Base-by-base conservation (phyloP, 1,284 basidiomycete genomes). In the Calocybe gambosa region DNA sequence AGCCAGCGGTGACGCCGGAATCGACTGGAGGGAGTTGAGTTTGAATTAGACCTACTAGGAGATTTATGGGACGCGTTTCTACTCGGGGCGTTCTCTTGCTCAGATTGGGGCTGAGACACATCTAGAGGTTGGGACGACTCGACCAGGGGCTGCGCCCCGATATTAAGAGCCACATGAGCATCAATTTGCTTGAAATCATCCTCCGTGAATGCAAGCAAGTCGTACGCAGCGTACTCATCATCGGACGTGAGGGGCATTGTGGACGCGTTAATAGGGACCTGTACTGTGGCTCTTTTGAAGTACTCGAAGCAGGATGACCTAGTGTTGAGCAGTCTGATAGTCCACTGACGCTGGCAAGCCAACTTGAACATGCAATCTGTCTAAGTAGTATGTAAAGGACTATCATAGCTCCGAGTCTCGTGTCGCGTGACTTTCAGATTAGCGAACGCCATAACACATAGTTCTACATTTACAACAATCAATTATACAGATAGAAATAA, bases 121-220 rank as follows among this genome's bases (percentile, higher is more conserved):
- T 29, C 28, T 9, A 29, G 28, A 29, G 28, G 10, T 34, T 3
- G n/a, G 15, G 10, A 7, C 40, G 42, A 8, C 25, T 58, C 54
- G 19, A 56, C 20, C 38, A 47, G 40, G n/a, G 61, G 61, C n/a
- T 44, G 50, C 13, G 47, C 55, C 3, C 46, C 20, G 26, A 47
- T 40, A 15, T 45, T 28, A 40, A 45, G 48, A 31, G 54, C 52
- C 36, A 56, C 41, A 19, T 54, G 47, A 20, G 57, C 54, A 54
- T 85, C 83, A 50, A 84, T 67, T 28, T 61, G 54, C 4, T 63
- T 67, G 37, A 84, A 68, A 34, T 86, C 81, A 25, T 77, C 71
- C 21, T 71, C 68, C 1, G 80, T 78, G 52, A 84, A 77, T 44
- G 75, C 75, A 0, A 75, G 68, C 42, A 83, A 73, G 56, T 77